phyloP scores from a whole-genome alignment of 768 basidiomycete genomes.

The Lentinula sp. region DNA sequence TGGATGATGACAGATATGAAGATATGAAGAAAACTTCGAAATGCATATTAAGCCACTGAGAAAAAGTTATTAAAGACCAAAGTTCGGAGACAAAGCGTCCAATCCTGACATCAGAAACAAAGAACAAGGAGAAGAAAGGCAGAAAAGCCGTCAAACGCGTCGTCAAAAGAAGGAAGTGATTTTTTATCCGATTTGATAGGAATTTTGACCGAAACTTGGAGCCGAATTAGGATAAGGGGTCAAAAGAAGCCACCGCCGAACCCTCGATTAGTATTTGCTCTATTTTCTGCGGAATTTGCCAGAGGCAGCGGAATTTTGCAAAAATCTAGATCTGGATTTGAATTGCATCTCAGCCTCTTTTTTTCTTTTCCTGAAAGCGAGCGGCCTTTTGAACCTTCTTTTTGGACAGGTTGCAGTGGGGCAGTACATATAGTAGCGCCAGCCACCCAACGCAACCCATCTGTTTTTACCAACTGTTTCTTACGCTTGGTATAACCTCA shows the following conservation, averaged over 20 bases:
- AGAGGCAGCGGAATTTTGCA: not conserved
- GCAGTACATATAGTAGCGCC: not conserved
- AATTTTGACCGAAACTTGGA: not conserved
- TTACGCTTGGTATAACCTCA: not conserved
- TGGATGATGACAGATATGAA: not conserved
- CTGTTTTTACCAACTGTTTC: not conserved
- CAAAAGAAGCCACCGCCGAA: constrained; percentile 1
- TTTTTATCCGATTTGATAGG: not conserved
- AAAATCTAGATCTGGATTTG: not conserved
- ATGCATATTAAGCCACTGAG: not conserved
- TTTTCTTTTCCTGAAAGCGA: not conserved
- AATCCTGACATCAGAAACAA: not conserved
- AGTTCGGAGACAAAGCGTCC: not conserved
- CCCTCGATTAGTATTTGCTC: not conserved
- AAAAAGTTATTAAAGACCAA: not conserved
- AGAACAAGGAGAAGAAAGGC: not conserved
- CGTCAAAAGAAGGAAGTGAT: not conserved
- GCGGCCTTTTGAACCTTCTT: not conserved
- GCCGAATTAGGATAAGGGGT: not conserved
- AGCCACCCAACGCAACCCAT: not conserved
- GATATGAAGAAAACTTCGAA: not conserved
- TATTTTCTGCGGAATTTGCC: not conserved
- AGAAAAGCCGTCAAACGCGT: not conserved
- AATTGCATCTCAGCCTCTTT: not conserved
- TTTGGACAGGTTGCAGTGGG: not conserved